Evolutionary conservation across 2,329 filamentous ascomycete genomes (phyloP).

Genomic region (Alternaria gansuensis): DNA sequence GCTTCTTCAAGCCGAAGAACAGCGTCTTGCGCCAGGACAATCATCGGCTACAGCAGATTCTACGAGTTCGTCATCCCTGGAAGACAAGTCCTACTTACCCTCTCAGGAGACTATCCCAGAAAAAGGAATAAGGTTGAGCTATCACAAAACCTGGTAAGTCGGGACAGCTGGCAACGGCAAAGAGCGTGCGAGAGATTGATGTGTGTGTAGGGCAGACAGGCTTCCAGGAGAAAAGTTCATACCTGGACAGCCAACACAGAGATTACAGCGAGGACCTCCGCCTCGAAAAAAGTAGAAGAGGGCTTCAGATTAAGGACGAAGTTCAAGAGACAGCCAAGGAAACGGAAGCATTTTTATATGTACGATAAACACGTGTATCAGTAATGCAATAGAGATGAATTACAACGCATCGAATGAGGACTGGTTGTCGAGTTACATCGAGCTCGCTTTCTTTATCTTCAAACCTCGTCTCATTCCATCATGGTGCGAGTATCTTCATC

Average conservation of each 20-base stretch:
- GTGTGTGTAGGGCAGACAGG: neutral
- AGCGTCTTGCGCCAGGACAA: neutral
- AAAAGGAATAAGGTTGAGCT: neutral
- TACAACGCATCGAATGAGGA: no score
- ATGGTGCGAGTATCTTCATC: no score
- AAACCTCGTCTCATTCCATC: no score
- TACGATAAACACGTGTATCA: neutral
- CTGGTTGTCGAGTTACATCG: no score
- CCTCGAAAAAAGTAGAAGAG: neutral
- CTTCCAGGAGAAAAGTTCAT: neutral
- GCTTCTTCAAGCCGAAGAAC: constrained; percentile 25
- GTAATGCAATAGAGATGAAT: no score
- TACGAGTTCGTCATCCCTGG: no score
- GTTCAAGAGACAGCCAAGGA: no score
- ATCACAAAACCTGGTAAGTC: constrained; percentile 3
- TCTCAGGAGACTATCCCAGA: neutral
- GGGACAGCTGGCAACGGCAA: neutral
- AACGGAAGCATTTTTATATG: neutral
- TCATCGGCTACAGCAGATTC: neutral
- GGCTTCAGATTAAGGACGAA: neutral
- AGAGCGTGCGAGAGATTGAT: neutral
- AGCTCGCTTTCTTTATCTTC: no score
- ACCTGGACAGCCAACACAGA: neutral
- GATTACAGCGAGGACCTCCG: neutral
- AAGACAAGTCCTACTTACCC: neutral